phyloP scores from a whole-genome alignment of 257 asterid species.

The Penstemon davidsonii region DNA sequence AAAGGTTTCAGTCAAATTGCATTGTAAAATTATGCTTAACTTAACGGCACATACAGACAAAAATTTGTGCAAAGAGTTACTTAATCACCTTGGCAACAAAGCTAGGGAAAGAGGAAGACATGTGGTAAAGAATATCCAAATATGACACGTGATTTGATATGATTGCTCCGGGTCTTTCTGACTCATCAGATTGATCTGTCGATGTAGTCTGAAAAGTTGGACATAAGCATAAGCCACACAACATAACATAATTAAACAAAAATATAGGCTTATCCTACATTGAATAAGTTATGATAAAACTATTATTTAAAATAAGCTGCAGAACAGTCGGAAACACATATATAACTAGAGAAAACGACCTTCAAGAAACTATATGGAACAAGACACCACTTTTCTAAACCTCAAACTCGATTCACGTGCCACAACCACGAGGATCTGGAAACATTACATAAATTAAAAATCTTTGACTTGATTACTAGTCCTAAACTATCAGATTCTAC shows the following conservation, averaged over 20 bases:
- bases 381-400: background rate
- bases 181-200: slow-evolving; percentile 44
- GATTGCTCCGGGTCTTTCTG: slow-evolving; percentile 77
- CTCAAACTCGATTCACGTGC: background rate
- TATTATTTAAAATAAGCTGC: slow-evolving; percentile 1
- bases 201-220: slow-evolving; percentile 48
- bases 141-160: slow-evolving; percentile 88
- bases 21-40: slow-evolving; percentile 22
- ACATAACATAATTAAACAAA: background rate
- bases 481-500: slow-evolving; percentile 12
- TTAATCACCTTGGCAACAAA: slow-evolving; percentile 94
- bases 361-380: background rate
- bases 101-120: slow-evolving; percentile 89
- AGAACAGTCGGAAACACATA: background rate
- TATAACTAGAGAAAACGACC: slow-evolving; percentile 11
- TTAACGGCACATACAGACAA: slow-evolving; percentile 24
- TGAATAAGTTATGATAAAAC: slow-evolving; percentile 1
- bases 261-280: background rate
- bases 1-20: slow-evolving; percentile 36
- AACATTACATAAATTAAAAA: no score
- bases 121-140: slow-evolving; percentile 89
- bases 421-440: no score
- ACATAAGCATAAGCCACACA: slow-evolving; percentile 22
- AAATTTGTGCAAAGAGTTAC: slow-evolving; percentile 18
- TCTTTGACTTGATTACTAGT: background rate